phyloP scores from a whole-genome alignment of 805 yeast genomes.

The Tetrapisispora namnaoensis region DNA sequence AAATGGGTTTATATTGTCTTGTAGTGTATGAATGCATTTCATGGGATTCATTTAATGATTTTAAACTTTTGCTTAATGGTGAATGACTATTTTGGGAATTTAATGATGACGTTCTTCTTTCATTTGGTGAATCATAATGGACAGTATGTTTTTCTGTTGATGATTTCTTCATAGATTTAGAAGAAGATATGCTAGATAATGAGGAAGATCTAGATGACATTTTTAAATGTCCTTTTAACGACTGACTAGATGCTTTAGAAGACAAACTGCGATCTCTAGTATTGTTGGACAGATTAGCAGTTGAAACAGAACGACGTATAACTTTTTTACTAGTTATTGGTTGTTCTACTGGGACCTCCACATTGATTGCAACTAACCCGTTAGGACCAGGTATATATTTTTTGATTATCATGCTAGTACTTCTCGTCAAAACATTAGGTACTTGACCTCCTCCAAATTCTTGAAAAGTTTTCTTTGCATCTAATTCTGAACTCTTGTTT shows the following conservation, averaged over 20 bases:
- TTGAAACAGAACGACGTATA: slow-evolving; percentile 11
- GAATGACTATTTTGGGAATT: slow-evolving; percentile 1
- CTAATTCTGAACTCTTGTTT: slow-evolving; percentile 6
- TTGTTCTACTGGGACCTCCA: slow-evolving; percentile 46
- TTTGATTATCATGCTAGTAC: slow-evolving; percentile 37
- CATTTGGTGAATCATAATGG: background rate
- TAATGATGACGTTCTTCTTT: slow-evolving; percentile 8
- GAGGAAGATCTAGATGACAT: background rate
- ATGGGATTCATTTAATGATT: background rate
- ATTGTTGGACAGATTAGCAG: slow-evolving; percentile 1
- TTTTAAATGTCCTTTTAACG: slow-evolving; percentile 2
- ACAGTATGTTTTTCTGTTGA: background rate
- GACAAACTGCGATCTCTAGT: background rate
- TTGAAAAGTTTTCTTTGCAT: slow-evolving; percentile 25
- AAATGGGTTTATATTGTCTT: background rate
- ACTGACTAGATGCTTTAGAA: slow-evolving; percentile 7
- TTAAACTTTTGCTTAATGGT: background rate
- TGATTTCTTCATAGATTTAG: background rate
- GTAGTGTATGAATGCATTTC: background rate
- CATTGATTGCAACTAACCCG: slow-evolving; percentile 48
- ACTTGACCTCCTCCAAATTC: slow-evolving; percentile 28
- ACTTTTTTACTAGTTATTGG: background rate
- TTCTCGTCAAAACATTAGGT: slow-evolving; percentile 16
- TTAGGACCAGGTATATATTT: slow-evolving; percentile 66
- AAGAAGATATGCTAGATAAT: background rate